Conservation (phyloP, 2,329 filamentous ascomycete species). For the Aspergillus carbonarius region DNA sequence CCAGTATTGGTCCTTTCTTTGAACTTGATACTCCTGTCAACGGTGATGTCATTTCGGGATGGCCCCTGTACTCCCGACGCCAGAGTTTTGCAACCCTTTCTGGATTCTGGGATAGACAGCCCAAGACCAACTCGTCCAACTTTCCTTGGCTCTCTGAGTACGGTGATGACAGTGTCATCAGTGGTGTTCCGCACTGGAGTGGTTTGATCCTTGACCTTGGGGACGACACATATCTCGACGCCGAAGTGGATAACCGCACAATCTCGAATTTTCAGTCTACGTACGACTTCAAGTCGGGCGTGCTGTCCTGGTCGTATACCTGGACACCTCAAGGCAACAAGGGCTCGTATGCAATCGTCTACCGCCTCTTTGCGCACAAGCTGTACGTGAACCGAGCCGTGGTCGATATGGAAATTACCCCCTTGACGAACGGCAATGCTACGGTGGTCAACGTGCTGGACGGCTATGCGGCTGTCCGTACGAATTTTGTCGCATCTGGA, state of each 20-base stretch:
- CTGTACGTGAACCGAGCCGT: constrained; percentile 61
- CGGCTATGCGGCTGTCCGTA: constrained; percentile 66
- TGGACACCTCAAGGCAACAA: constrained; percentile 58
- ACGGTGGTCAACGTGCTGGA: constrained; percentile 67
- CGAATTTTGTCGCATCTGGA: constrained; percentile 58
- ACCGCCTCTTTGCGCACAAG: constrained; percentile 66
- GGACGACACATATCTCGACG: constrained; percentile 57
- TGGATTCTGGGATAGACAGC: constrained; percentile 65
- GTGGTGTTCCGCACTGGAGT: constrained; percentile 68
- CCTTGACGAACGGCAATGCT: constrained; percentile 54
- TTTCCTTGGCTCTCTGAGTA: constrained; percentile 69
- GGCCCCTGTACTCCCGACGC: constrained; percentile 64
- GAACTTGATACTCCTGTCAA: constrained; percentile 54
- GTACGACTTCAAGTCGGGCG: constrained; percentile 62
- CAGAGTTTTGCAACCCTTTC: constrained; percentile 67
- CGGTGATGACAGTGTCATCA: constrained; percentile 68
- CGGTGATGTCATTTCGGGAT: constrained; percentile 61
- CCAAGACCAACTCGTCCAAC: constrained; percentile 60
- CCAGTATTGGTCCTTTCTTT: constrained; percentile 64
- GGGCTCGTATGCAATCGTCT: constrained; percentile 58
- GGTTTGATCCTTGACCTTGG: constrained; percentile 59
- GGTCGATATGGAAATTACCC: constrained; percentile 59
- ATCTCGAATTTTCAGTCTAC: constrained; percentile 62
- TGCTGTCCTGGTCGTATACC: constrained; percentile 63
- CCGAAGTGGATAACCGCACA: constrained; percentile 57